phyloP scores from a whole-genome alignment of 306 rosid genomes.

The Elaeagnus macrophylla region DNA sequence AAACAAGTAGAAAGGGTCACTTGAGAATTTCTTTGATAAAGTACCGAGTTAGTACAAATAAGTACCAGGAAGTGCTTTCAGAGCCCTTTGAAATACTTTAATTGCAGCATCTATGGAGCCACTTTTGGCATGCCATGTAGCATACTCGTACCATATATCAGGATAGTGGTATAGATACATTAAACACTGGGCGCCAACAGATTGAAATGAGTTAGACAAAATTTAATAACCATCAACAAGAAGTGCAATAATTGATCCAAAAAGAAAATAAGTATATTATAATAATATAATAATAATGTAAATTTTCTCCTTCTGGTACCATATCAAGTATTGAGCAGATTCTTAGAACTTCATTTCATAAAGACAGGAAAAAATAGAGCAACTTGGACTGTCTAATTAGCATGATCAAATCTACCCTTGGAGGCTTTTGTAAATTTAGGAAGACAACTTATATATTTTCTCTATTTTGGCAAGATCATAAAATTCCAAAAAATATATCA shows the following conservation, averaged over 20 bases:
- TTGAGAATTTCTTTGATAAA: conserved; percentile 9
- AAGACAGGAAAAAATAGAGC: neutral
- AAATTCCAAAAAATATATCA: too few species aligned
- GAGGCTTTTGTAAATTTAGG: neutral
- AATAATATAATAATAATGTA: too few species aligned
- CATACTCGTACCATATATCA: conserved; percentile 95
- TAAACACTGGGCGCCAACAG: conserved; percentile 61
- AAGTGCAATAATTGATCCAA: conserved; percentile 2
- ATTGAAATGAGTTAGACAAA: conserved; percentile 22
- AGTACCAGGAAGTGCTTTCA: conserved; percentile 93
- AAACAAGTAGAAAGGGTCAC: conserved; percentile 7
- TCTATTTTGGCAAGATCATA: neutral
- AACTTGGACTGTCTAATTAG: neutral
- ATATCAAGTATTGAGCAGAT: neutral
- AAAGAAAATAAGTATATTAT: neutral
- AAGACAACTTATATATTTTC: neutral
- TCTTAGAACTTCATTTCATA: neutral
- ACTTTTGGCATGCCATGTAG: conserved; percentile 89
- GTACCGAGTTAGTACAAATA: neutral
- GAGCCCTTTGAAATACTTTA: conserved; percentile 88
- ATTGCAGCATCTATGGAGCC: conserved; percentile 88
- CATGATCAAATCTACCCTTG: neutral
- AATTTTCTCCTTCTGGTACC: too few species aligned
- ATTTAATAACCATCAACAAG: neutral
- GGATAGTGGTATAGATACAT: conserved; percentile 95